phyloP scores from a whole-genome alignment of 139 green algal species.

The Gonium pectorale region DNA sequence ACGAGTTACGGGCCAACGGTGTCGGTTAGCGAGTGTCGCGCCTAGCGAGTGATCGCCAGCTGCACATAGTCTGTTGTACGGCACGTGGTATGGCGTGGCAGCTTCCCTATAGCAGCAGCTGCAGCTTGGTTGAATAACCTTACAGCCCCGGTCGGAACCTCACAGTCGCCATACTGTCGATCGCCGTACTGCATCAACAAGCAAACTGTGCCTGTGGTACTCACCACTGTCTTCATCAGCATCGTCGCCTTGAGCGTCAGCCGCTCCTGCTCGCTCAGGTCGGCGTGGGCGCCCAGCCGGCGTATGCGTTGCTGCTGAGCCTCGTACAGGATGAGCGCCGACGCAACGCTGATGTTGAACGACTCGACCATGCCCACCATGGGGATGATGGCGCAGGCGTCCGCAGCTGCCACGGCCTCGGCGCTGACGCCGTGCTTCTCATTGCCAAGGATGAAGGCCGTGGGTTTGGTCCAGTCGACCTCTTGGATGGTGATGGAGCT shows the following conservation, averaged over 20 bases:
- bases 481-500: constrained; percentile 57
- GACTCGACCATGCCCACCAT: constrained; percentile 87
- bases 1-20: no score
- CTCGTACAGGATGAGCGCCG: constrained; percentile 76
- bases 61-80: no score
- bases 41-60: no score
- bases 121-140: no score
- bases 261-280: constrained; percentile 57
- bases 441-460: constrained; percentile 87
- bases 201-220: no score
- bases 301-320: constrained; percentile 55
- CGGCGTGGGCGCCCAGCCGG: constrained; percentile 51
- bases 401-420: constrained; percentile 69
- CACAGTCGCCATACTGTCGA: no score
- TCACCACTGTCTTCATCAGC: constrained; percentile 60
- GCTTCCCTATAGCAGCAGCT: no score
- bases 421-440: constrained; percentile 76
- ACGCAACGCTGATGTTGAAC: constrained; percentile 85
- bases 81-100: no score
- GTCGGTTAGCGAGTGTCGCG: no score
- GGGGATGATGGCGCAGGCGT: constrained; percentile 73
- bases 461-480: constrained; percentile 83
- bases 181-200: no score
- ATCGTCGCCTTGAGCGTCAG: constrained; percentile 58
- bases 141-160: no score